Conservation (phyloP, 306 rosid genomes). For the Prinsepia uniflora region DNA sequence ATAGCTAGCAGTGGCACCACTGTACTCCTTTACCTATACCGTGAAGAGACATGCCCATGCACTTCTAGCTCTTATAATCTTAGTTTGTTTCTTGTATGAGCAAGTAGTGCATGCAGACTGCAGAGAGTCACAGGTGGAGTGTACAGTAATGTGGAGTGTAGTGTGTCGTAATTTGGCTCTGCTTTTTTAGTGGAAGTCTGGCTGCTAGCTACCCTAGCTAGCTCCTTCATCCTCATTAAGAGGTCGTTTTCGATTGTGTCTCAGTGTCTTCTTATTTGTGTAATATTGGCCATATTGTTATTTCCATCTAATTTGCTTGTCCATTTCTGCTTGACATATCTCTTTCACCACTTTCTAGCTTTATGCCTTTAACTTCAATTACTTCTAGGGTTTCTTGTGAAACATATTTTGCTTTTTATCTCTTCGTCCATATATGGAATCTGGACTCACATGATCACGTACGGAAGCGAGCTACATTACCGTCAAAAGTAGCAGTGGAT, state of each 20-base stretch:
- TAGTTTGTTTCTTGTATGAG: not conserved
- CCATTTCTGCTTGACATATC: slow-evolving; percentile 52
- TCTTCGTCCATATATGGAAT: slow-evolving; percentile 39
- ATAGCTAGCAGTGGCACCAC: slow-evolving; percentile 12
- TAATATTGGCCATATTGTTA: slow-evolving; percentile 17
- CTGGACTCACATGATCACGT: slow-evolving; percentile 42
- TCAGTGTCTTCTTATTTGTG: slow-evolving; percentile 19
- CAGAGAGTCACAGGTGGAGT: not conserved
- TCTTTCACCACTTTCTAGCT: slow-evolving; percentile 22
- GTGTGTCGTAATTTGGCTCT: not conserved
- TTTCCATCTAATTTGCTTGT: slow-evolving; percentile 34
- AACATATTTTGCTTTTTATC: slow-evolving; percentile 30
- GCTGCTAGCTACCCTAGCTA: too few relatives aligned
- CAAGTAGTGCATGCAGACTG: too few relatives aligned
- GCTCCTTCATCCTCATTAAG: not conserved
- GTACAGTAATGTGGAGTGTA: not conserved
- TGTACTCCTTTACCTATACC: slow-evolving; percentile 3
- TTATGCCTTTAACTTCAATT: slow-evolving; percentile 8
- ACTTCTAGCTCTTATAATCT: not conserved
- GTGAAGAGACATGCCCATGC: slow-evolving; percentile 29
- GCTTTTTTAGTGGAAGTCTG: not conserved
- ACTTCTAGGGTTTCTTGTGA: slow-evolving; percentile 41
- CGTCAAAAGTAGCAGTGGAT: too few relatives aligned
- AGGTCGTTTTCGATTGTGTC: slow-evolving; percentile 24
- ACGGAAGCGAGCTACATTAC: too few relatives aligned